Percentiles rank a stretch among this genome's conserved stretches.
Conservation (phyloP, 805 yeast species). For the Kodamaea neixiangensis region DNA sequence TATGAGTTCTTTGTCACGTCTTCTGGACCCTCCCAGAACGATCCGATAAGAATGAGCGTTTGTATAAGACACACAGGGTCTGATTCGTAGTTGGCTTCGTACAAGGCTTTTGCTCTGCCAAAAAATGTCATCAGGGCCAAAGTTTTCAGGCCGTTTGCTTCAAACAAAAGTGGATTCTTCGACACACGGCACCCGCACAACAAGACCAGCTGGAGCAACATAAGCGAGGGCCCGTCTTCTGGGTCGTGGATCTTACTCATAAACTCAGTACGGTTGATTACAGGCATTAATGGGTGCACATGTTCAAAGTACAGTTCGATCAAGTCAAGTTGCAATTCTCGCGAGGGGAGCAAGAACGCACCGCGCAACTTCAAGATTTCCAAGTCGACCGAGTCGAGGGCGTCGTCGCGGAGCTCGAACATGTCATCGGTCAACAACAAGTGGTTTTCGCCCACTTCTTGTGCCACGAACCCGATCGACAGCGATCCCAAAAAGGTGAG, state of each 20-base stretch:
- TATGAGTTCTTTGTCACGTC: slow-evolving; percentile 65
- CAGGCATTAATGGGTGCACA: slow-evolving; percentile 70
- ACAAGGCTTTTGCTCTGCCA: slow-evolving; percentile 72
- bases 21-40: slow-evolving; percentile 76
- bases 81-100: slow-evolving; percentile 66
- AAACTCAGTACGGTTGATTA: slow-evolving; percentile 63
- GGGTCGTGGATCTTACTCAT: slow-evolving; percentile 57
- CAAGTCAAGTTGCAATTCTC: slow-evolving; percentile 58
- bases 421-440: slow-evolving; percentile 45
- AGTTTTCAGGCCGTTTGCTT: slow-evolving; percentile 52
- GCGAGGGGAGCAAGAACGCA: slow-evolving; percentile 68
- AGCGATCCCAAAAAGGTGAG: slow-evolving; percentile 57
- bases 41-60: slow-evolving; percentile 60
- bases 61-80: slow-evolving; percentile 66
- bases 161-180: slow-evolving; percentile 52
- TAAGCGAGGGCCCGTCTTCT: slow-evolving; percentile 59
- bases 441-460: slow-evolving; percentile 50
- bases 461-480: slow-evolving; percentile 49
- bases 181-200: slow-evolving; percentile 69
- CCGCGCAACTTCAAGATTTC: slow-evolving; percentile 65
- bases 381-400: slow-evolving; percentile 59
- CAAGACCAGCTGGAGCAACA: slow-evolving; percentile 67
- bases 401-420: slow-evolving; percentile 34
- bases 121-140: slow-evolving; percentile 55
- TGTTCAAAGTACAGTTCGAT: slow-evolving; percentile 62